Percentiles rank a stretch among this genome's conserved stretches.
Evolutionary conservation across 2,329 filamentous ascomycete species (phyloP).

Genomic region (Colletotrichum ledebouriae): DNA sequence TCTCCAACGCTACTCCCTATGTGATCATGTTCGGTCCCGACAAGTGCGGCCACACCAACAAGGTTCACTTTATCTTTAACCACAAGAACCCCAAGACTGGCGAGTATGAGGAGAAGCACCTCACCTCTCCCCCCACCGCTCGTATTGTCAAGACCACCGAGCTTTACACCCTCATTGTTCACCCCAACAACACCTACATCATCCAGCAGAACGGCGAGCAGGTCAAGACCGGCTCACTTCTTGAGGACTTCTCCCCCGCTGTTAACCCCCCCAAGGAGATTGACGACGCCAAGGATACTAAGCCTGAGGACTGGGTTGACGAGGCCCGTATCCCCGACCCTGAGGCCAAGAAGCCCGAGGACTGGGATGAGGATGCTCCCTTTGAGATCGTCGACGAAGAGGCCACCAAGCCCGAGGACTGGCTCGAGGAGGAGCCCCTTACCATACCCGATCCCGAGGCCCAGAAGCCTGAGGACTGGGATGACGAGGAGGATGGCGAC

Average conservation of each 20-base stretch:
- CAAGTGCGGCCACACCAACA: conserved; percentile 99
- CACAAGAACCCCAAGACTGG: conserved; percentile 99
- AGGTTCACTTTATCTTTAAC: conserved; percentile 98
- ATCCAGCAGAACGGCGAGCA: conserved; percentile 93
- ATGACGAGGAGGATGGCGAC: conserved; percentile 99
- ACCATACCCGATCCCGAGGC: conserved; percentile 93
- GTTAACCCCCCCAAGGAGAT: conserved; percentile 97
- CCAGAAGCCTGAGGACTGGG: conserved; percentile 98
- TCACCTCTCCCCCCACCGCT: conserved; percentile 84
- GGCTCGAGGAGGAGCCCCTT: conserved; percentile 90
- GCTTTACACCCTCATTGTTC: conserved; percentile 96
- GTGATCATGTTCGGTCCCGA: conserved; percentile 99
- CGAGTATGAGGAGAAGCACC: conserved; percentile 99
- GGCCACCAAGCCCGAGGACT: conserved; percentile 92
- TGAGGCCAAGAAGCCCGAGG: conserved; percentile 94
- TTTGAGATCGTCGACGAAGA: conserved; percentile 96
- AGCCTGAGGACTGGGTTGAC: conserved; percentile 97
- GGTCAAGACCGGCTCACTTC: conserved; percentile 88
- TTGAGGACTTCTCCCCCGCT: conserved; percentile 93
- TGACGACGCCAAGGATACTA: conserved; percentile 91
- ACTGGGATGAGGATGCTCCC: conserved; percentile 99
- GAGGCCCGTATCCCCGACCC: conserved; percentile 92
- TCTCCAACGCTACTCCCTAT: conserved; percentile 96
- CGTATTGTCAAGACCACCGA: conserved; percentile 92
- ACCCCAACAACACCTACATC: conserved; percentile 94